Base-by-base conservation (phyloP, 1,284 basidiomycete species). In the Tylopilus orsonianus region DNA sequence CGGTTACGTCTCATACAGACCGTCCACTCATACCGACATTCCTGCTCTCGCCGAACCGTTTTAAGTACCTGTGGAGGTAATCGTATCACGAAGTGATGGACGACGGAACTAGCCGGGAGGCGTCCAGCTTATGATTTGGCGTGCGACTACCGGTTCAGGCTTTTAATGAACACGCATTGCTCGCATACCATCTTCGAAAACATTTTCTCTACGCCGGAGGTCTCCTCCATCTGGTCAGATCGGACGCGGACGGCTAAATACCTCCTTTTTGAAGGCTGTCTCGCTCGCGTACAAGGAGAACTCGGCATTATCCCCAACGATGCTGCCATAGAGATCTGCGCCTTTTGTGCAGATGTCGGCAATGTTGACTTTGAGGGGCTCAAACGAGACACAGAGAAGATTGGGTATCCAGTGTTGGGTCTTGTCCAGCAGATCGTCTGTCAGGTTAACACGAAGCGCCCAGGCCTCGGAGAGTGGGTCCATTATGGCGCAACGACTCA, bases 401-500 rank as follows among this genome's bases (percentile, higher is more conserved):
- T 75, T 9, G 72, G 74, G 7, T 75, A 74, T 49, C 72, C 73
- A 2, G 68, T 75, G 3, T 48, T 75, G 27, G 71, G 71, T 27
- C 49, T 75, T 14, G 71, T 74, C 12, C 72, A 69, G 47, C 72
- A 73, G 44, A 59, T 76, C 26, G 73, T 75, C 2, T 62, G 56
- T 13, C 49, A 58, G 36, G 71, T 69, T 13, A 74, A 73, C 45
- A 41, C 52, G 29, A 59, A 59, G 3, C 54, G 65, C 39, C 60
- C 60, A 33, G 68, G 71, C 20, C 51, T 72, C 4, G 73, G 74
- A 37, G 74, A 75, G 54, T 74, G 74, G 71, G 61, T 62, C 19
- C 73, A 75, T 53, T 75, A 71, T 57, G 75, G 73, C 34, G 71
- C 72, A 10, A 75, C 74, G 6, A 75, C 75, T 9, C 75, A 75